Percentiles rank a stretch among this genome's conserved stretches.
Conservation (phyloP, 169 alveolate species). For the Cyclospora cayetanensis region DNA sequence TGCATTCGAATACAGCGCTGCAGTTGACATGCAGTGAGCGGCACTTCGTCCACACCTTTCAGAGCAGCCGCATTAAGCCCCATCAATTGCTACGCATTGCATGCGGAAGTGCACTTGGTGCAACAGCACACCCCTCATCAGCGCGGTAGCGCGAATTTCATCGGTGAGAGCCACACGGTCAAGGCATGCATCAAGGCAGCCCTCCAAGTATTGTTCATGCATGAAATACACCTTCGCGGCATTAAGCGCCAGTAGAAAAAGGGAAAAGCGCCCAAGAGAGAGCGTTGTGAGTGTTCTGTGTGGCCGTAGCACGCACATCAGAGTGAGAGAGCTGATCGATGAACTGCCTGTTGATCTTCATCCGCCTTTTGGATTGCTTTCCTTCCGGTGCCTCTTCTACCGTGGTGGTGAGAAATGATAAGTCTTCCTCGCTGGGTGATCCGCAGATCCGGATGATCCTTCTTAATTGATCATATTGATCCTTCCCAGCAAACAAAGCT, state of each 20-base stretch:
- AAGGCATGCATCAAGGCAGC: neutral
- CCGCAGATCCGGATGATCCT: slow-evolving; percentile 88
- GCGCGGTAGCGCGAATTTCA: neutral
- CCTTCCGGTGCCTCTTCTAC: neutral
- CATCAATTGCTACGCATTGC: neutral
- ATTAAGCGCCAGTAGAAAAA: slow-evolving; percentile 21
- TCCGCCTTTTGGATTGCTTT: neutral
- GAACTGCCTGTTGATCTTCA: neutral
- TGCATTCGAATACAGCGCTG: too few relatives aligned
- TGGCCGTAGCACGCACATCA: neutral
- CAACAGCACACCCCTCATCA: neutral
- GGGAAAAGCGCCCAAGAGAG: neutral
- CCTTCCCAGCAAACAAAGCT: slow-evolving; percentile 93
- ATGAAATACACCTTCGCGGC: too few relatives aligned
- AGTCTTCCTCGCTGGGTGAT: slow-evolving; percentile 83
- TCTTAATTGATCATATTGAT: slow-evolving; percentile 91
- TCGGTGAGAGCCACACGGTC: neutral
- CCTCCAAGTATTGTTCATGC: neutral
- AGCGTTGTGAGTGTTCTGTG: too few relatives aligned
- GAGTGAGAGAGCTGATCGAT: slow-evolving; percentile 40
- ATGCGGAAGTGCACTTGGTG: neutral
- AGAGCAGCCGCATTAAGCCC: too few relatives aligned
- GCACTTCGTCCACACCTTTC: too few relatives aligned
- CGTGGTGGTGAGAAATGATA: neutral
- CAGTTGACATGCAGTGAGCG: too few relatives aligned